phyloP scores from a whole-genome alignment of 2,329 filamentous ascomycete species.

The Nigrograna mackinnonii region DNA sequence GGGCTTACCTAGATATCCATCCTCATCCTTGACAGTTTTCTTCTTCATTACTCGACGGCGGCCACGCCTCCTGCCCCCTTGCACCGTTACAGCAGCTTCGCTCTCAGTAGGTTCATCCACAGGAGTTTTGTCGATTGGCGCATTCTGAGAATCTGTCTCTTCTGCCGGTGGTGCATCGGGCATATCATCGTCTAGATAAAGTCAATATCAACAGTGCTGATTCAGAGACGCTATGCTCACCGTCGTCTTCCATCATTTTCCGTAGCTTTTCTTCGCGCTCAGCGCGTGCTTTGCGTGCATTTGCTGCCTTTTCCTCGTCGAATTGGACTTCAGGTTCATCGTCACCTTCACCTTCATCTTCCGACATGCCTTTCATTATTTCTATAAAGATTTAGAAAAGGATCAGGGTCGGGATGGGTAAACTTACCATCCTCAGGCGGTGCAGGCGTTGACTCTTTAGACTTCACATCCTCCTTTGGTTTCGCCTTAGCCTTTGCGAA shows the following conservation, averaged over 20 bases:
- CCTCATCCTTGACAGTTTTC: conserved; percentile 82
- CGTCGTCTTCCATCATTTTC: conserved; percentile 75
- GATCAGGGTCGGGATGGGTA: no score
- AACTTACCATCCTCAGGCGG: conserved; percentile 54
- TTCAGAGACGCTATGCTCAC: conserved; percentile 19
- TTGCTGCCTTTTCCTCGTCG: conserved; percentile 34
- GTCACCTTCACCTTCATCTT: conserved; percentile 38
- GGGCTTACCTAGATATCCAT: conserved; percentile 80
- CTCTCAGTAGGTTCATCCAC: conserved; percentile 22
- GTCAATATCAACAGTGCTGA: conserved; percentile 20
- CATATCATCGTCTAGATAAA: conserved; percentile 57
- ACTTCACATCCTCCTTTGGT: conserved; percentile 46
- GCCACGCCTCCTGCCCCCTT: conserved; percentile 72
- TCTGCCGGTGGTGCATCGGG: conserved; percentile 54
- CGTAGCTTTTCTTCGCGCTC: conserved; percentile 68
- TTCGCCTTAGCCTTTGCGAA: conserved; percentile 73
- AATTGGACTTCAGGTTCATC: conserved; percentile 32
- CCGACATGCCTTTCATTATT: conserved; percentile 58
- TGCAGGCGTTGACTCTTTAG: conserved; percentile 45
- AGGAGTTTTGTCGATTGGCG: conserved; percentile 24
- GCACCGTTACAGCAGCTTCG: conserved; percentile 49
- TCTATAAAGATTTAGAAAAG: conserved; percentile 25
- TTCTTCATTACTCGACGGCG: conserved; percentile 84
- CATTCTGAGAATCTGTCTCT: conserved; percentile 40
- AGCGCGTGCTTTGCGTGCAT: conserved; percentile 52